Evolutionary conservation across 768 basidiomycete genomes (phyloP), one percentile per base, ranked within the genome.

Genomic region (Boletus huronensis): DNA sequence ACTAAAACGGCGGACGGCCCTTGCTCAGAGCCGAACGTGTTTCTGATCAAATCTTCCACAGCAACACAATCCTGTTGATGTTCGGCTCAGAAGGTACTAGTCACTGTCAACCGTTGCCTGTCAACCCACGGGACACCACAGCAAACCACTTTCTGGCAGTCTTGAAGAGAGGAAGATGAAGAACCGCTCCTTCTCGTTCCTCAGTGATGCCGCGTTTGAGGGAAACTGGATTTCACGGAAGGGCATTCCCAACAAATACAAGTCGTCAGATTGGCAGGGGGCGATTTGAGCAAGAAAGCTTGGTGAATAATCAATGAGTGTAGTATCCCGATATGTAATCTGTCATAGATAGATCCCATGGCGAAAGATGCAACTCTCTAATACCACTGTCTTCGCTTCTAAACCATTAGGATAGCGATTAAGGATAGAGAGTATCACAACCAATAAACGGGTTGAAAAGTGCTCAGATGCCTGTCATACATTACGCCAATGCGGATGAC

Each of bases 91-190:
- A 58, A 51, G 16, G 29, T 25, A 21, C n/a, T n/a, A n/a, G 25
- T 31, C 25, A 35, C 29, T n/a, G 48, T 45, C n/a, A 48, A 31
- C 5, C n/a, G n/a, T n/a, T n/a, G n/a, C n/a, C n/a, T 28, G 25
- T 21, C 19, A 39, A 75, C 78, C 44, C 60, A 90, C 88, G 25
- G 85, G 80, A 64, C 88, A 90, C 88, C 89, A 90, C 64, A 84
- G 69, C 50, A 72, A 29, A 28, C 48, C 21, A 14, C 36, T 66
- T 26, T 83, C 87, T 54, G 81, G 75, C 2, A 82, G 77, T 47
- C 83, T 73, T 19, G 85, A 88, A 10, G 88, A 79, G 57, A 84
- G 89, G 67, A 90, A 88, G n/a, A 91, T 72, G 26, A 89, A 50
- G 54, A 77, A 88, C 16, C 73, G 64, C 39, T 83, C 81, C n/a